Evolutionary conservation across 108 stramenopile species (phyloP).

Genomic region (Mediolabrus comicus): DNA sequence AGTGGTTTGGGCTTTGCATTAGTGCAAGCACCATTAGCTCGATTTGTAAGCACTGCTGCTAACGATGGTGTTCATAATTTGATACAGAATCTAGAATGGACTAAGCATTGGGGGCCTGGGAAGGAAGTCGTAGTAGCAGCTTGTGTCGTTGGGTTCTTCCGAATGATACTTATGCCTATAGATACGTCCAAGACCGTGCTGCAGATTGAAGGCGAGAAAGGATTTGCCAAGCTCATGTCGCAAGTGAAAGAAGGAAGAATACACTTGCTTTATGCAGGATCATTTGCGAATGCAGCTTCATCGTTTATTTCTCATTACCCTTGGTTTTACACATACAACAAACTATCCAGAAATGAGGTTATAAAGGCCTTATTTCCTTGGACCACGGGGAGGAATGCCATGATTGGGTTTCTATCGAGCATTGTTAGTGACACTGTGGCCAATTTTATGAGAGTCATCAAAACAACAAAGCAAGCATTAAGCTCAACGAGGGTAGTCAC

Average conservation of each 20-base stretch:
- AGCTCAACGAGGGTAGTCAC: conserved; percentile 54
- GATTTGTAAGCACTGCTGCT: conserved; percentile 92
- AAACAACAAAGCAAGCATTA: conserved; percentile 85
- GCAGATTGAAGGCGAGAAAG: conserved; percentile 82
- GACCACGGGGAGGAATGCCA: conserved; percentile 59
- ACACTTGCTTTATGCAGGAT: conserved; percentile 71
- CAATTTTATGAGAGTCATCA: conserved; percentile 83
- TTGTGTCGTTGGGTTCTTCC: conserved; percentile 78
- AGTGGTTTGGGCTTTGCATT: conserved; percentile 89
- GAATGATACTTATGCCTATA: conserved; percentile 73
- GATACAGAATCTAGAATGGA: conserved; percentile 46
- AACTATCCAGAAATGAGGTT: conserved; percentile 46
- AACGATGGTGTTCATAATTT: conserved; percentile 86
- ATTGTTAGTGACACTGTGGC: conserved; percentile 75
- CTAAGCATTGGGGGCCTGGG: conserved; percentile 72
- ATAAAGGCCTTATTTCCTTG: conserved; percentile 41
- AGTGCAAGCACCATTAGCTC: conserved; percentile 85
- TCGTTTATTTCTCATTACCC: conserved; percentile 77
- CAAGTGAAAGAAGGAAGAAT: conserved; percentile 63
- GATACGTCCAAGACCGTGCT: conserved; percentile 97
- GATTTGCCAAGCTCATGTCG: conserved; percentile 64
- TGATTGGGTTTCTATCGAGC: conserved; percentile 75
- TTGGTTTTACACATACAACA: conserved; percentile 83
- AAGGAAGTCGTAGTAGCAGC: conserved; percentile 73
- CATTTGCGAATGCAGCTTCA: conserved; percentile 61